Percentiles rank a stretch among this genome's conserved stretches.
phyloP scores from a whole-genome alignment of 108 stramenopile genomes.

The Nitzschia palea region DNA sequence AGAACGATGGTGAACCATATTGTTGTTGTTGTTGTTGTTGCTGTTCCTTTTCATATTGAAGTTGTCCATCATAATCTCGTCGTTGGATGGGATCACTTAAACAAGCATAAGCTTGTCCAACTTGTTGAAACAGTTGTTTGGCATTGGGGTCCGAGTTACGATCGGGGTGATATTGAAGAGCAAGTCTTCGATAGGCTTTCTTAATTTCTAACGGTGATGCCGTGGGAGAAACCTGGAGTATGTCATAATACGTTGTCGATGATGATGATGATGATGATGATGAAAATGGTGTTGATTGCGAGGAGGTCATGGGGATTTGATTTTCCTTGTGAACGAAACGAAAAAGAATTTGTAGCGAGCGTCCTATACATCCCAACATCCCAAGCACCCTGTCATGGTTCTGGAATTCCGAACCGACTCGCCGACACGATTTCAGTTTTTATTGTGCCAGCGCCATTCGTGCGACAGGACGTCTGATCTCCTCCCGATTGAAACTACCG shows the following conservation, averaged over 20 bases:
- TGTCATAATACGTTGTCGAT: conserved; percentile 47
- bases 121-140: conserved; percentile 47
- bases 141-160: conserved; percentile 15
- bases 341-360: no score
- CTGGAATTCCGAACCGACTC: no score
- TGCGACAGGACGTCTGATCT: no score
- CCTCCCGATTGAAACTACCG: no score
- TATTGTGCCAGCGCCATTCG: no score
- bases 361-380: no score
- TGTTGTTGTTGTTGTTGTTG: conserved; percentile 22
- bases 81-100: conserved; percentile 47
- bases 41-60: conserved; percentile 3
- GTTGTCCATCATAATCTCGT: conserved; percentile 42
- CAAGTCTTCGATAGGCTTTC: conserved; percentile 55
- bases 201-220: conserved; percentile 55
- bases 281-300: no score
- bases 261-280: no score
- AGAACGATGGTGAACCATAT: background rate
- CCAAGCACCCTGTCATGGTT: no score
- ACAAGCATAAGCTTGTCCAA: conserved; percentile 56
- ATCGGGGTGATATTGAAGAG: conserved; percentile 76
- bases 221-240: conserved; percentile 34
- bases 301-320: no score
- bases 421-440: no score
- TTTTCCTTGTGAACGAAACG: no score